Percentiles rank a stretch among this genome's conserved stretches.
These are phyloP conservation scores for Aspergillus sergii DNA, from an alignment of 2,329 filamentous ascomycete species.

Conservation along the genomic window DNA sequence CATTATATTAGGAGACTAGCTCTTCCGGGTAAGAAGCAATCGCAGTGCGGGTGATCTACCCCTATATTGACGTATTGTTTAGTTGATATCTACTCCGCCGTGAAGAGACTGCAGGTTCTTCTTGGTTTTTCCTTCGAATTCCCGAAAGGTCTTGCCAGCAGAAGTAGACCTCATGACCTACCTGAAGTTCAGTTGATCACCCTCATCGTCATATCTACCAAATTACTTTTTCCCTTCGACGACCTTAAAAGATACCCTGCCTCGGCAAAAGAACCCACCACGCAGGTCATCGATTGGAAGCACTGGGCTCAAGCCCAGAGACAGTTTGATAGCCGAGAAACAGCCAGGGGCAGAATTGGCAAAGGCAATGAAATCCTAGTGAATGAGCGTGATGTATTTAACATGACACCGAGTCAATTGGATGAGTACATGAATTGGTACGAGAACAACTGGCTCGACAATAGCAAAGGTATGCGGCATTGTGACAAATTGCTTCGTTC, in stretches of 20 bases:
- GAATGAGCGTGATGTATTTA: constrained; percentile 63
- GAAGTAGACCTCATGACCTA: constrained; percentile 53
- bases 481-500: no score
- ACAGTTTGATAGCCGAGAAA: constrained; percentile 37
- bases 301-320: constrained; percentile 63
- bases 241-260: constrained; percentile 54
- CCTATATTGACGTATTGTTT: constrained; percentile 10
- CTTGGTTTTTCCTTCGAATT: constrained; percentile 63
- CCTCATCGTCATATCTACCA: constrained; percentile 73
- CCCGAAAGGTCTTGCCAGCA: constrained; percentile 41
- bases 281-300: constrained; percentile 70
- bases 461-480: constrained; percentile 26
- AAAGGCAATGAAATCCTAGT: constrained; percentile 56
- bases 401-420: constrained; percentile 63
- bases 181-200: constrained; percentile 76
- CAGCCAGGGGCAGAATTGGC: constrained; percentile 38
- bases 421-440: constrained; percentile 83
- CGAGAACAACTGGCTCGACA: constrained; percentile 61
- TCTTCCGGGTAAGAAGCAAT: constrained; percentile 64
- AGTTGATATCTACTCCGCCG: constrained; percentile 52
- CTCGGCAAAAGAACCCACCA: constrained; percentile 58
- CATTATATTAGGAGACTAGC: constrained; percentile 71
- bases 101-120: constrained; percentile 58
- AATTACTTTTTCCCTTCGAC: constrained; percentile 78
- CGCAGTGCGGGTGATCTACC: background rate